A percentile compares a stretch with the other conserved stretches of the same genome.
Evolutionary conservation across 768 basidiomycete genomes (phyloP).

Genomic region (Crepidotus variabilis): DNA sequence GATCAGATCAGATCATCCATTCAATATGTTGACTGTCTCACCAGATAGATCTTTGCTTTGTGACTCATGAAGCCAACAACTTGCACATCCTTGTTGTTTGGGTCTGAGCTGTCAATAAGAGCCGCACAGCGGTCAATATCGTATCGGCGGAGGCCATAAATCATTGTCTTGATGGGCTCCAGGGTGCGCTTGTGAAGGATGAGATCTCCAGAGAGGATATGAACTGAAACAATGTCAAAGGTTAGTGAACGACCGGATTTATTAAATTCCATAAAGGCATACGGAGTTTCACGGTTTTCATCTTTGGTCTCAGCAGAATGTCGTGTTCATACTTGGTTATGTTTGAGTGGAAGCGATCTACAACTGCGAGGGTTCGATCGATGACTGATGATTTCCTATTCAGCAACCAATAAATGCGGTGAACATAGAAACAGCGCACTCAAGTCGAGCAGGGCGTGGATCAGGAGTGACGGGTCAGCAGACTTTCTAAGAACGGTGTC

Average conservation of each 20-base stretch:
- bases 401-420: neutral
- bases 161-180: slow-evolving; percentile 64
- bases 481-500: slow-evolving; percentile 61
- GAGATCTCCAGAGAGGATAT: slow-evolving; percentile 73
- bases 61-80: slow-evolving; percentile 63
- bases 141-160: slow-evolving; percentile 66
- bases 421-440: slow-evolving; percentile 24
- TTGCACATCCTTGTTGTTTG: slow-evolving; percentile 31
- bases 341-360: slow-evolving; percentile 64
- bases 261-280: slow-evolving; percentile 17
- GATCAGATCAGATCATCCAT: neutral
- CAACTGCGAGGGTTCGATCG: slow-evolving; percentile 62
- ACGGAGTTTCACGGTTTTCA: slow-evolving; percentile 60
- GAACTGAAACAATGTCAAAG: slow-evolving; percentile 40
- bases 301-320: slow-evolving; percentile 56
- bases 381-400: slow-evolving; percentile 41
- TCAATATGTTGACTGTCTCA: slow-evolving; percentile 21
- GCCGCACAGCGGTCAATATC: slow-evolving; percentile 67
- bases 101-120: slow-evolving; percentile 42
- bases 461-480: slow-evolving; percentile 63
- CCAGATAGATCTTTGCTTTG: slow-evolving; percentile 66
- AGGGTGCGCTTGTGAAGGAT: slow-evolving; percentile 71
- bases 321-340: slow-evolving; percentile 58
- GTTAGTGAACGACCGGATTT: neutral
- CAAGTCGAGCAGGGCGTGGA: slow-evolving; percentile 66